Evolutionary conservation across 1,284 basidiomycete species (phyloP), one percentile per base, ranked within the genome.

Genomic region (Abortiporus biennis): DNA sequence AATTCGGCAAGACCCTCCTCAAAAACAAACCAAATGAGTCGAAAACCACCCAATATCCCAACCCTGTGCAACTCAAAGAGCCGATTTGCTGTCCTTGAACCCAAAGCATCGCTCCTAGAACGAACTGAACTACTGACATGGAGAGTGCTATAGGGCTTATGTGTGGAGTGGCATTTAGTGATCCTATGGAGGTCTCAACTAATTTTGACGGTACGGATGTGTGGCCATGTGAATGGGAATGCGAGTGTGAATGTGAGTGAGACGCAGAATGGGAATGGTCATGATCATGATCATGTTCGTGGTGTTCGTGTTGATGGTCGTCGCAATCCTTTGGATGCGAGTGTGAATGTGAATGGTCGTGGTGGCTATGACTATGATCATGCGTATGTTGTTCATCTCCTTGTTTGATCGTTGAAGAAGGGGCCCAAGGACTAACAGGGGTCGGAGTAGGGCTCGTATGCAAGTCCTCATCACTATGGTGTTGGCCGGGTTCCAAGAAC

Each of bases 1-100:
- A 62, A 19, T 55, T 64, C 5, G 76, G 76, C 12, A 82, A 54
- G 2, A 84, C 61, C 17, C 68, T 65, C n/a, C 73, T 67, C 15
- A 84, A 54, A 4, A 70, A 78, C 3, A 92, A 74, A 0, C 91
- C 91, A 50, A 92, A 71, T 2, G 92, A 79, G 59, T 99, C 95
- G 56, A 98, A 99, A 1, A 98, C 92, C 22, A 96, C 80, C 74
- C 96, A 87, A 59, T 98, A 99, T 0, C 95, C 95, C 12, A 98
- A 63, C 0, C 92, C 95, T 0, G 93, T 94, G 43, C 88, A 82
- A 2, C 87, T 75, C 20, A 97, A 67, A 38, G 91, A 93, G 13
- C 94, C 94, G 21, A 79, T 77, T 47, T 87, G 82, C 61, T 98
- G 95, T 1, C 93, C 94, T n/a, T 75, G 72, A 2, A 95, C 81